Conservation (phyloP, 352 stramenopile species). For the Pythium folliculosum region DNA sequence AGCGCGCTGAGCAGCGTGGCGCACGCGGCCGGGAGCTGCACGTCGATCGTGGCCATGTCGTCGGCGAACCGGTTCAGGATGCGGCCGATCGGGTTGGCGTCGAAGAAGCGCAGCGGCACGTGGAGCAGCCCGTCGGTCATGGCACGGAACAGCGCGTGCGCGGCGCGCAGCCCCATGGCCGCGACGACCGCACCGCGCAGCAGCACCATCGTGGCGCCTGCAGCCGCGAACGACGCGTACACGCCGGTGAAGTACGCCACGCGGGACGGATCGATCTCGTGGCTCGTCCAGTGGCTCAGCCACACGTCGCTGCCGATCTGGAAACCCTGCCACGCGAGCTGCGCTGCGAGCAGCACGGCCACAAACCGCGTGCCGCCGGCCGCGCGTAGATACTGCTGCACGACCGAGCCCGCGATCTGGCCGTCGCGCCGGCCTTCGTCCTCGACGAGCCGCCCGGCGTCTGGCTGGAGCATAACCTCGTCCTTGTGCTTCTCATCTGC, state of each 20-base stretch:
- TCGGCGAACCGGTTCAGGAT: conserved; percentile 45
- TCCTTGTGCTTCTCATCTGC: not conserved
- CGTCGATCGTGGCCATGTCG: conserved; percentile 15
- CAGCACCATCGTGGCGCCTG: conserved; percentile 25
- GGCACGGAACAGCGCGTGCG: conserved; percentile 4
- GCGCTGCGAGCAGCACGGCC: conserved; percentile 12
- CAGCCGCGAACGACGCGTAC: conserved; percentile 5
- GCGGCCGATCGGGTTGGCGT: conserved; percentile 33
- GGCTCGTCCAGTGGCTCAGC: conserved; percentile 27
- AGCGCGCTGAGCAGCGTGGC: conserved; percentile 38
- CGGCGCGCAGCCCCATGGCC: conserved; percentile 9
- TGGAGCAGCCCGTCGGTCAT: conserved; percentile 24
- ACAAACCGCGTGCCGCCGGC: not conserved
- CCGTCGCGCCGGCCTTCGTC: conserved; percentile 9
- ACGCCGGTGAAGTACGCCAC: not conserved
- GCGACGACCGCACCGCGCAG: conserved; percentile 10
- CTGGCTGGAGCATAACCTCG: not conserved
- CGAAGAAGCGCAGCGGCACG: conserved; percentile 39
- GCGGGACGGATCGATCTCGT: not conserved
- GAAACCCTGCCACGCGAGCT: conserved; percentile 31
- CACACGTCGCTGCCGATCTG: conserved; percentile 35
- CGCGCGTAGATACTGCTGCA: not conserved
- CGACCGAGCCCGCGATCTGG: not conserved
- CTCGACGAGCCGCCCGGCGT: not conserved
- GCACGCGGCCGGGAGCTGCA: conserved; percentile 2